Conservation (phyloP, 768 basidiomycete genomes). For the Sarcomyxa edulis region DNA sequence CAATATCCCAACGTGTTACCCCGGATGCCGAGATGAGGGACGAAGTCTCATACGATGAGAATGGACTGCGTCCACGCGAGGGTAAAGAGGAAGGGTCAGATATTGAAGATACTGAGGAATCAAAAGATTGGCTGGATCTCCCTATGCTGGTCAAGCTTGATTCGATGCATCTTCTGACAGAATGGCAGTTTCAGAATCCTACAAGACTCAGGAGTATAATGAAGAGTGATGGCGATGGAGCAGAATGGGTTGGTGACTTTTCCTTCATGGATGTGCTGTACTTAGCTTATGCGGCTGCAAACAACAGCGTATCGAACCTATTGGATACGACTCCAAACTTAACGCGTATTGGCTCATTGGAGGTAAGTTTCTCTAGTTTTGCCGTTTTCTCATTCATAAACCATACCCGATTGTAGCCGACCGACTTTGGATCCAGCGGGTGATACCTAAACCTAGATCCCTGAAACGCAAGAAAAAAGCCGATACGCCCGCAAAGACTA, state of each 20-base stretch:
- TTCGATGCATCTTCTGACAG: constrained; percentile 63
- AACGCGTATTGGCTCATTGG: constrained; percentile 89
- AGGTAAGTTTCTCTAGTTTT: constrained; percentile 33
- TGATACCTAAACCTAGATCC: constrained; percentile 40
- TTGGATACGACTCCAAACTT: constrained; percentile 74
- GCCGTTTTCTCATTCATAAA: constrained; percentile 3
- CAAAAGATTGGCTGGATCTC: constrained; percentile 67
- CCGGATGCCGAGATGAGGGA: constrained; percentile 4
- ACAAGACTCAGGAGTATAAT: constrained; percentile 63
- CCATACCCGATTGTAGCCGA: constrained; percentile 42
- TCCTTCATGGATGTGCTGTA: constrained; percentile 6
- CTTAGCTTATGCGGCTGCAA: too few species aligned
- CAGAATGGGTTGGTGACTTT: constrained; percentile 60
- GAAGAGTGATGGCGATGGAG: constrained; percentile 74
- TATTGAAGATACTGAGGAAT: constrained; percentile 29
- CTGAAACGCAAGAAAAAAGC: constrained; percentile 41
- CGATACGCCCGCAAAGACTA: constrained; percentile 11
- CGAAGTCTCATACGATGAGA: constrained; percentile 12
- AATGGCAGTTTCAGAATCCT: constrained; percentile 88
- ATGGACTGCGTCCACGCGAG: constrained; percentile 9
- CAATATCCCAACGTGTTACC: not conserved
- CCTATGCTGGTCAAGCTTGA: constrained; percentile 71
- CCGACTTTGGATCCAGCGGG: constrained; percentile 84
- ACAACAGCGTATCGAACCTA: constrained; percentile 77
- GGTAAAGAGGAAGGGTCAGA: constrained; percentile 16